Base-by-base conservation (phyloP, 352 stramenopile species). In the Globisporangium paroecandrum region DNA sequence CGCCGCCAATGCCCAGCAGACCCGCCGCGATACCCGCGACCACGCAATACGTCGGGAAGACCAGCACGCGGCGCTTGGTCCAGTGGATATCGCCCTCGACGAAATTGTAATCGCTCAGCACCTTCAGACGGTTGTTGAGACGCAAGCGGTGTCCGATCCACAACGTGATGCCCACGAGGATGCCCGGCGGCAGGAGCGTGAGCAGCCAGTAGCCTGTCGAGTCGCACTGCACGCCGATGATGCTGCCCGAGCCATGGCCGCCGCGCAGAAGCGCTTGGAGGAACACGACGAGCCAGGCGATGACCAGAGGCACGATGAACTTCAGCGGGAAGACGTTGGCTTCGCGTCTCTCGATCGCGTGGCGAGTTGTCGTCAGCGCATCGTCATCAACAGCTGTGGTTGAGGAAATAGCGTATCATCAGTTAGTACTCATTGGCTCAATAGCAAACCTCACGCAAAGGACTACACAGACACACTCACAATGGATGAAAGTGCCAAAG, bases 1-100 rank as follows among this genome's bases (percentile, higher is more conserved):
- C 97, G 49, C 97, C 97, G 55, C 97, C 97, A 22, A 99, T 93
- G 18, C 97, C 97, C 65, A 99, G 90, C 46, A 99, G 82, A 15
- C 97, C 97, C 13, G 96, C 97, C 63, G 94, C 95, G 25, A 99
- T 85, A 20, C 97, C 97, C 1, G 97, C 97, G 20, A 98, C 79
- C 51, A 91, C 87, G 63, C 95, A 99, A 68, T 98, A 83, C 0
- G 81, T 62, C 5, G 97, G 97, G 79, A 99, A 99, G 4, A 96
- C 69, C 27, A 98, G 76, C 3, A 95, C 96, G 20, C 90, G 86
- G 18, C 71, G 73, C 49, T 76, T 81, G 65, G 97, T 93, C 97
- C 96, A 99, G 80, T 98, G 82, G 25, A 99, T 95, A 72, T 99
- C 97, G 38, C 96, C 96, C 32, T 97, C 81, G 2, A 88, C 70